These are phyloP conservation scores for Eimeria tenella DNA, from an alignment of 169 alveolate species.

Conservation along the genomic window DNA sequence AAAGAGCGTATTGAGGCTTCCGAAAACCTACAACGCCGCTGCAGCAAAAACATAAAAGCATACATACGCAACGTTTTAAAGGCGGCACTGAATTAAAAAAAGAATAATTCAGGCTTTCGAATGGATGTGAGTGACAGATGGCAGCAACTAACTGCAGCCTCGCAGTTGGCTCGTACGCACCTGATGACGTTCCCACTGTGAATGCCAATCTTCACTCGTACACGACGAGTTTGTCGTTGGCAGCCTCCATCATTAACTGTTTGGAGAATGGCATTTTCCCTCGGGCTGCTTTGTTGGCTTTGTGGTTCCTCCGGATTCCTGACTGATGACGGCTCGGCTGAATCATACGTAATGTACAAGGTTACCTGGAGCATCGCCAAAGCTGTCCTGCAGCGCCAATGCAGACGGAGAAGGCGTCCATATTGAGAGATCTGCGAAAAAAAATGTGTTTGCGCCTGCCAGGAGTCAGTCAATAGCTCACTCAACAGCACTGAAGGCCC, in stretches of 20 bases:
- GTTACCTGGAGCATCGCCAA: conserved; percentile 72
- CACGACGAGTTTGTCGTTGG: conserved; percentile 66
- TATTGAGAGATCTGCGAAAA: no score
- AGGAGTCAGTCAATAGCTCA: background rate
- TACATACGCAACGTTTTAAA: background rate
- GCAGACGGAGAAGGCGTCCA: no score
- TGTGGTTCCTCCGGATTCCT: conserved; percentile 5
- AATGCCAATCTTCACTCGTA: conserved; percentile 91
- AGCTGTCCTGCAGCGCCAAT: conserved; percentile 21
- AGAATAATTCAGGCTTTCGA: background rate
- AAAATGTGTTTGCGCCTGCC: no score
- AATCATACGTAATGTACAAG: conserved; percentile 68
- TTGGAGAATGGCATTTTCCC: background rate
- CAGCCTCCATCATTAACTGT: conserved; percentile 21
- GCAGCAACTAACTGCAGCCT: no score
- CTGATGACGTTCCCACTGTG: conserved; percentile 96
- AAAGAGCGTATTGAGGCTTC: conserved; percentile 97
- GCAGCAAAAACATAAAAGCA: background rate
- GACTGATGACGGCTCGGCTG: conserved; percentile 46
- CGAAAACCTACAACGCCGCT: conserved; percentile 98
- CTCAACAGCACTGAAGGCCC: conserved; percentile 75
- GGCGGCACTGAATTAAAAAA: no score
- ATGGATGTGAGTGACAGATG: background rate
- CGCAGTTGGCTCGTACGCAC: background rate
- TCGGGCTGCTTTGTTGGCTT: conserved; percentile 34